Evolutionary conservation across 768 basidiomycete species (phyloP), one percentile per base, ranked within the genome.

Genomic region (Boletus tomentosulus): DNA sequence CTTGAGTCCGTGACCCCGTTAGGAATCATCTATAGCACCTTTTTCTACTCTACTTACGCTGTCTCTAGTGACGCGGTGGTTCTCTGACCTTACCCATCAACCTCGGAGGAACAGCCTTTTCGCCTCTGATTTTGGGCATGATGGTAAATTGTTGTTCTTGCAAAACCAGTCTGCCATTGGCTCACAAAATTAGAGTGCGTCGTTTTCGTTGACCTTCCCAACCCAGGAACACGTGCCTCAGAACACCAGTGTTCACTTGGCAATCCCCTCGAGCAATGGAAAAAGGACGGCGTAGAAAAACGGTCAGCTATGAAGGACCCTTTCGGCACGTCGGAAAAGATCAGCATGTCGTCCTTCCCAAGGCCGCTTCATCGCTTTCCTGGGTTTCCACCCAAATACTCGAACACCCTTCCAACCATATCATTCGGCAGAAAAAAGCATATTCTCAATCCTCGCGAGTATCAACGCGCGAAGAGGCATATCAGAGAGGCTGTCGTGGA

Each of bases 401-500:
- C 46, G 19, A 53, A 28, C 8, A 56, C 50, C 25, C 12, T 52
- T 35, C 31, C 24, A n/a, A n/a, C 4, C 16, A 7, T 45, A 15
- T 15, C 43, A 3, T 15, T 38, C 24, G 27, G 41, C 30, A 45
- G 37, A 38, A 15, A 45, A 4, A 64, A 51, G 25, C 24, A 57
- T 43, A 49, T 62, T n/a, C 76, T 71, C 27, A 81, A 87, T 62
- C 91, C 88, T 0, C 86, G 89, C 39, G 82, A 87, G 49, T 98
- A 95, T 69, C 75, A 84, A 34, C 75, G 82, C 38, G 93, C 94
- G 16, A 89, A 89, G 71, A 85, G 86, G 65, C 84, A 84, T 58
- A 76, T 98, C 38, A 89, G 89, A 69, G 85, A 83, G 57, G 96
- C 94, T 3, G 78, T 87, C 1, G 57, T 85, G 43, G 92, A 95